Base-by-base conservation (phyloP, 2,329 filamentous ascomycete species). In the Akanthomyces lecanii region DNA sequence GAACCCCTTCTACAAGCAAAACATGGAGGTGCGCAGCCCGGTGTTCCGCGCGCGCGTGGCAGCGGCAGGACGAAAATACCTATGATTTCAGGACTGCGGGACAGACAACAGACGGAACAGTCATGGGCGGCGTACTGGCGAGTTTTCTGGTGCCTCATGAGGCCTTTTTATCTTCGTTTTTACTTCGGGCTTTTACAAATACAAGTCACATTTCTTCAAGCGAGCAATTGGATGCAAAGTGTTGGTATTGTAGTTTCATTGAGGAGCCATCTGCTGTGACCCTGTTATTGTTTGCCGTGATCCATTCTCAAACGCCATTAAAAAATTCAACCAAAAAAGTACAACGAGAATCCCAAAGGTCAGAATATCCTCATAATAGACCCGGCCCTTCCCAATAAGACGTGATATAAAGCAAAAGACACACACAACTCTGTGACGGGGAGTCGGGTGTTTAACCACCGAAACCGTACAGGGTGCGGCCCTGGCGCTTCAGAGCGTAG, bases 391-490 rank as follows among this genome's bases (percentile, higher is more conserved):
- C 44, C 60, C 60, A 51, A 61, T 60, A 59, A 62, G 58, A 63
- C 57, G 63, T 58, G 65, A 63, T 66, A 63, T 64, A 65, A 64
- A 63, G 64, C 33, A 64, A 50, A 47, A 53, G 14, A 61, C 8
- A 25, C 4, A 47, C 21, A 28, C 14, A n/a, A 47, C 54, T 57
- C 97, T 97, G 90, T 97, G 93, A 82, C 93, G 92, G 81, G 97
- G 87, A 85, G 97, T 97, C 91, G 97, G 97, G 76, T 93, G 89
- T 94, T 54, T 89, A 91, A 82, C 88, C 89, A 82, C 89, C 89
- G 83, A 91, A 91, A 80, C 89, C 88, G 82, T 91, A 91, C 69
- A 91, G 86, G 74, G 88, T 88, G 73, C 87, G 80, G 71, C 82
- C 82, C 77, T 85, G 82, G 73, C 82, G 77, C 80, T 85, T 85